These are phyloP conservation scores for Hansenula anomala DNA, from an alignment of 1,139 yeast species.

Conservation along the genomic window DNA sequence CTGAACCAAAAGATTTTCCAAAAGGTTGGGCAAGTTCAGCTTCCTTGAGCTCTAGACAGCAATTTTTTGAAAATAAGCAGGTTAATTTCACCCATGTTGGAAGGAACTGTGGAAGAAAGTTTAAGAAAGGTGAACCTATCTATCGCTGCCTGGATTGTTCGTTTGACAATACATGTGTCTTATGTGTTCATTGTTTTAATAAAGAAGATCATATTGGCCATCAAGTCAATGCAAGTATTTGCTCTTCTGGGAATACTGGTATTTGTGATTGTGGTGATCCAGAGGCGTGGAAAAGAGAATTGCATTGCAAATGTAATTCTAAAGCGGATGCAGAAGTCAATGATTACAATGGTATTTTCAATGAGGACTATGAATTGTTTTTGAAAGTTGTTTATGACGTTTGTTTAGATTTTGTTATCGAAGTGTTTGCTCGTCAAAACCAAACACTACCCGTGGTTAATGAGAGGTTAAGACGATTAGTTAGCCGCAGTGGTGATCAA, in stretches of 20 bases:
- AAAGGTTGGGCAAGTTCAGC: neutral
- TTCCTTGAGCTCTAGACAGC: too few species aligned
- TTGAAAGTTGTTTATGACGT: constrained; percentile 32
- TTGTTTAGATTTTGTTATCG: constrained; percentile 45
- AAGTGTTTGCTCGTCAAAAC: constrained; percentile 29
- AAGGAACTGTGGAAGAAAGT: constrained; percentile 60
- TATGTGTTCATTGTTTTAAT: constrained; percentile 68
- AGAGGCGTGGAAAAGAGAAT: constrained; percentile 49
- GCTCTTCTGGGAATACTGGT: constrained; percentile 52
- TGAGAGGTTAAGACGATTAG: neutral
- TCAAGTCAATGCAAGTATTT: constrained; percentile 48
- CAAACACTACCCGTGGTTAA: constrained; percentile 16
- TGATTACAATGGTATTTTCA: constrained; percentile 44
- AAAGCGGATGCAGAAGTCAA: constrained; percentile 16
- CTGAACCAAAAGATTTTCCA: neutral
- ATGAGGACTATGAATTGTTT: constrained; percentile 35
- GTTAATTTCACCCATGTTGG: constrained; percentile 31
- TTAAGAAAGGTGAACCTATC: constrained; percentile 56
- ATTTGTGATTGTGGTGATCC: constrained; percentile 70
- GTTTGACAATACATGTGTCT: constrained; percentile 68
- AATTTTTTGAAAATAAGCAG: neutral
- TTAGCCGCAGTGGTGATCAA: neutral
- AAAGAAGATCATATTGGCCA: constrained; percentile 62
- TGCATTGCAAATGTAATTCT: constrained; percentile 39
- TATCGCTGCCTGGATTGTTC: constrained; percentile 69